phyloP scores from a whole-genome alignment of 306 rosid genomes.

The Lathyrus aphaca region DNA sequence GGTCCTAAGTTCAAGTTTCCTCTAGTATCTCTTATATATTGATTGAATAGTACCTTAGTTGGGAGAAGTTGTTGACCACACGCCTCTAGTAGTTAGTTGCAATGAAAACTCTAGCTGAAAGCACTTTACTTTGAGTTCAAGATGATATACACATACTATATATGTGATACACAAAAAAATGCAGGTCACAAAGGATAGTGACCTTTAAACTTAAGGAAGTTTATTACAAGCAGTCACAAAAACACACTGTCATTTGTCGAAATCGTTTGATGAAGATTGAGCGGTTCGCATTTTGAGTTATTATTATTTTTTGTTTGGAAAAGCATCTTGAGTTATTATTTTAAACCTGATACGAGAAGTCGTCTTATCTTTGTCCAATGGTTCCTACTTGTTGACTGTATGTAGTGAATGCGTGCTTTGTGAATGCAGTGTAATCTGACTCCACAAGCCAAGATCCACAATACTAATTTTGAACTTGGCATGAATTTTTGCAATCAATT shows the following conservation, averaged over 20 bases:
- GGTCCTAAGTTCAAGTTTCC: neutral
- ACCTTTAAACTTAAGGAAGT: conserved; percentile 9
- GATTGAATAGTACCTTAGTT: conserved; percentile 28
- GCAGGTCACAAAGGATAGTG: conserved; percentile 9
- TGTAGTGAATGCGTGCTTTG: neutral
- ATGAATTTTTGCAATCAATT: conserved; percentile 12
- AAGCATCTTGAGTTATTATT: neutral
- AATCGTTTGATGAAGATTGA: neutral
- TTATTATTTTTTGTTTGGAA: neutral
- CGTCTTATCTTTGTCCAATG: neutral
- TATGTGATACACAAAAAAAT: neutral
- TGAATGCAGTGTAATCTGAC: neutral
- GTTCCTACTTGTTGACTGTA: neutral
- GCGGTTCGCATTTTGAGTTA: neutral
- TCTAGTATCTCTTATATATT: conserved; percentile 8
- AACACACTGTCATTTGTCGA: neutral
- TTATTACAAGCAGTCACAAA: neutral
- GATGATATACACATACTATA: conserved; percentile 12
- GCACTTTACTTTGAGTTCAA: conserved; percentile 18
- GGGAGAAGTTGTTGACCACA: conserved; percentile 14
- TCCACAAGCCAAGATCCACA: neutral
- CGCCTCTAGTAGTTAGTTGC: neutral
- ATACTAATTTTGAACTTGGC: neutral
- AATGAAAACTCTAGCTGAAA: conserved; percentile 33
- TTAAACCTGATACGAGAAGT: neutral